These are phyloP conservation scores for Boletus rufocinnamomeus DNA, from an alignment of 768 basidiomycete species.

Conservation along the genomic window DNA sequence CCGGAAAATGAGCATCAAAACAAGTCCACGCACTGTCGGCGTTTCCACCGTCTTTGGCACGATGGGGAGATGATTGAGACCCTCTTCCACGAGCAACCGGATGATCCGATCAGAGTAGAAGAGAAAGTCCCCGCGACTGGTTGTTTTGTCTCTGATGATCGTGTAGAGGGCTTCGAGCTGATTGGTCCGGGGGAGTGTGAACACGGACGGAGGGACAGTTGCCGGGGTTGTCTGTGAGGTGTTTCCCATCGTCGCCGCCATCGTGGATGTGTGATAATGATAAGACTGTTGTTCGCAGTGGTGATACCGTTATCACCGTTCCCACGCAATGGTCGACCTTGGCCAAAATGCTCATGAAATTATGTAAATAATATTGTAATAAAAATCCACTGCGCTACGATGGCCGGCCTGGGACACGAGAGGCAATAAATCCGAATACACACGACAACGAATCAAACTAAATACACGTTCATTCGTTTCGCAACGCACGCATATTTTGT, in stretches of 20 bases:
- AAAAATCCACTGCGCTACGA: too few relatives aligned
- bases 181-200: constrained; percentile 84
- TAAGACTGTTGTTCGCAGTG: neutral
- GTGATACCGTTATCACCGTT: neutral
- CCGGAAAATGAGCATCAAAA: neutral
- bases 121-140: constrained; percentile 90
- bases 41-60: constrained; percentile 76
- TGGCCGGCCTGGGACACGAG: too few relatives aligned
- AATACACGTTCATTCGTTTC: too few relatives aligned
- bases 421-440: too few relatives aligned
- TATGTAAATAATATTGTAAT: too few relatives aligned
- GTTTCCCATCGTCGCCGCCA: constrained; percentile 15
- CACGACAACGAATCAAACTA: too few relatives aligned
- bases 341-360: too few relatives aligned
- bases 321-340: neutral
- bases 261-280: constrained; percentile 4
- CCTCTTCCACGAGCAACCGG: constrained; percentile 75
- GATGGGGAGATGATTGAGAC: constrained; percentile 85
- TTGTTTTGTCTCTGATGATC: constrained; percentile 88
- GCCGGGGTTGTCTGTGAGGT: constrained; percentile 39
- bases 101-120: constrained; percentile 97
- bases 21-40: constrained; percentile 62
- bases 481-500: too few relatives aligned
- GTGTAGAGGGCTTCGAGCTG: constrained; percentile 96
- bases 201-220: constrained; percentile 75